Evolutionary conservation across 768 basidiomycete genomes (phyloP).

Genomic region (Suillus subluteus): DNA sequence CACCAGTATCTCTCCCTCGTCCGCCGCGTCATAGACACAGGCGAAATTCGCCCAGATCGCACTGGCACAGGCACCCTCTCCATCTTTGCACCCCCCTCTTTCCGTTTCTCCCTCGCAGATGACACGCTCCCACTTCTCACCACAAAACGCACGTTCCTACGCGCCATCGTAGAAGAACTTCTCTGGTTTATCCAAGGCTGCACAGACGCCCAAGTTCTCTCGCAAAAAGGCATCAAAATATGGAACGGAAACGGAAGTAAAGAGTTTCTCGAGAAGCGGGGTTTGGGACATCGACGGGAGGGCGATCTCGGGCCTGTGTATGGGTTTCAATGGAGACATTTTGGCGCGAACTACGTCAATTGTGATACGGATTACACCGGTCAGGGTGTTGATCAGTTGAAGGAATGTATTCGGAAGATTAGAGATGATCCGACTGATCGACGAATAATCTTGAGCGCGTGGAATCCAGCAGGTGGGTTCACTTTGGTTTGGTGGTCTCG

Average conservation of each 20-base stretch:
- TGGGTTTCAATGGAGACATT: constrained; percentile 96
- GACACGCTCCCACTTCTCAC: constrained; percentile 85
- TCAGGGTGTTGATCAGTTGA: constrained; percentile 90
- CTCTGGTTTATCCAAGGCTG: constrained; percentile 91
- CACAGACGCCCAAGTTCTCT: constrained; percentile 79
- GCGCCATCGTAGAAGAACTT: constrained; percentile 91
- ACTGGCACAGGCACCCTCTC: constrained; percentile 95
- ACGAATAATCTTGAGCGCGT: constrained; percentile 92
- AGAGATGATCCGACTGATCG: constrained; percentile 92
- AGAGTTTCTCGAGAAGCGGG: constrained; percentile 83
- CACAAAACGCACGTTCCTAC: constrained; percentile 92
- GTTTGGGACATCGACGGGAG: constrained; percentile 80
- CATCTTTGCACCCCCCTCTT: constrained; percentile 85
- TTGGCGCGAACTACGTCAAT: constrained; percentile 81
- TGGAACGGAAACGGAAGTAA: constrained; percentile 97
- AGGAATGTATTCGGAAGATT: constrained; percentile 90
- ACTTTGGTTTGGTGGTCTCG: background rate
- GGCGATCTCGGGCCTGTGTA: constrained; percentile 98
- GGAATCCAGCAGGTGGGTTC: constrained; percentile 92
- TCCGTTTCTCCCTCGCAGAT: constrained; percentile 86
- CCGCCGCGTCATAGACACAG: constrained; percentile 69
- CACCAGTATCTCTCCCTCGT: constrained; percentile 89
- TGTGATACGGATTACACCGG: constrained; percentile 79
- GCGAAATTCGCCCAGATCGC: constrained; percentile 83
- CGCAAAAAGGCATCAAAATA: constrained; percentile 86